Evolutionary conservation across 2,329 filamentous ascomycete genomes (phyloP).

Genomic region (Lasiodiplodia hormozganensis): DNA sequence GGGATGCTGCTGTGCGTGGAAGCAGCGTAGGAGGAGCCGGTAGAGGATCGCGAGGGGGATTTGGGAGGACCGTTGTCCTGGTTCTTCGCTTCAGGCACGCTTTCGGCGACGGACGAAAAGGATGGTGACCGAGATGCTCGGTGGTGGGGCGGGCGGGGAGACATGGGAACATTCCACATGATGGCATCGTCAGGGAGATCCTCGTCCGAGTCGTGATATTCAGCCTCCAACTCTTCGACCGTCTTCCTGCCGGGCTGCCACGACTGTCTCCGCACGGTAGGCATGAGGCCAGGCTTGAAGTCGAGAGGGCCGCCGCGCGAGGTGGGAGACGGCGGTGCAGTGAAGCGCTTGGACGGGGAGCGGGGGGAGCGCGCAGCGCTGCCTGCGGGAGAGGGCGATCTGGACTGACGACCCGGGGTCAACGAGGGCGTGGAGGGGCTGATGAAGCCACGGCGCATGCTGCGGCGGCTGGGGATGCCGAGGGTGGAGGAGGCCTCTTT

Average conservation of each 20-base stretch:
- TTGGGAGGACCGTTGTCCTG: constrained; percentile 34
- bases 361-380: constrained; percentile 37
- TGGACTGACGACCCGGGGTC: constrained; percentile 41
- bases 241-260: constrained; percentile 78
- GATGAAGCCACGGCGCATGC: constrained; percentile 50
- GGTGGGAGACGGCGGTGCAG: constrained; percentile 26
- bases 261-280: constrained; percentile 53
- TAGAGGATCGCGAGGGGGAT: constrained; percentile 23
- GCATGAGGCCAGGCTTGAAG: constrained; percentile 38
- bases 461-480: constrained; percentile 46
- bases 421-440: constrained; percentile 46
- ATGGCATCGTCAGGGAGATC: constrained; percentile 78
- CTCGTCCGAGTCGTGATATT: constrained; percentile 80
- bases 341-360: constrained; percentile 34
- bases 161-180: constrained; percentile 83
- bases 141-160: constrained; percentile 59
- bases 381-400: constrained; percentile 45
- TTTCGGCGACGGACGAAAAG: constrained; percentile 37
- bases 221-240: constrained; percentile 73
- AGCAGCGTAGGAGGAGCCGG: constrained; percentile 20
- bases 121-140: constrained; percentile 41
- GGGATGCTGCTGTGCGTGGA: constrained; percentile 28
- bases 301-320: constrained; percentile 43
- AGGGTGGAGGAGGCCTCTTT: constrained; percentile 37
- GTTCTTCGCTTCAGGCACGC: constrained; percentile 34